Percentiles rank a stretch among this genome's conserved stretches.
phyloP scores from a whole-genome alignment of 192 early-diverging fungal species.

The Kappamyces sp. region DNA sequence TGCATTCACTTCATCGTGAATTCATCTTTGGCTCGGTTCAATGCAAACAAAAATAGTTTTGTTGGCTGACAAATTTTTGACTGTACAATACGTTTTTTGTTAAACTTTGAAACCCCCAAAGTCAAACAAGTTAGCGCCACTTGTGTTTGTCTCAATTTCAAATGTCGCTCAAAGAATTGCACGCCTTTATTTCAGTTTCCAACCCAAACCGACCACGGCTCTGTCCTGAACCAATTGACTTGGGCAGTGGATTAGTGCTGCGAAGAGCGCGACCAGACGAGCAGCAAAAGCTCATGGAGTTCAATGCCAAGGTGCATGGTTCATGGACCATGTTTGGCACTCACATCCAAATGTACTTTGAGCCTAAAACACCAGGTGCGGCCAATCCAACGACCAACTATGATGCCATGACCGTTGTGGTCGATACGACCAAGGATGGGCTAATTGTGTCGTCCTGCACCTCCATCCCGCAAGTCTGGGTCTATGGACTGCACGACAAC shows the following conservation, averaged over 20 bases:
- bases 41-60: too few relatives aligned
- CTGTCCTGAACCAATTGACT: slow-evolving; percentile 15
- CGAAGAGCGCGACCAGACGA: slow-evolving; percentile 9
- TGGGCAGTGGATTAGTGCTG: slow-evolving; percentile 16
- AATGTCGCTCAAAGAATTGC: slow-evolving; percentile 10
- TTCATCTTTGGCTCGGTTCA: too few relatives aligned
- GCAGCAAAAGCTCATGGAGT: slow-evolving; percentile 11
- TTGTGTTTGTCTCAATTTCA: background rate
- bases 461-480: slow-evolving; percentile 18
- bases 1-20: too few relatives aligned
- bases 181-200: background rate
- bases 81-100: too few relatives aligned
- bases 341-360: slow-evolving; percentile 2
- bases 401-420: slow-evolving; percentile 18
- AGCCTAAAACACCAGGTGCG: background rate
- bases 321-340: background rate
- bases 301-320: slow-evolving; percentile 18
- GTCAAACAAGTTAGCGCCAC: too few relatives aligned
- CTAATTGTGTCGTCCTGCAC: slow-evolving; percentile 16
- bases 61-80: too few relatives aligned
- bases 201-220: slow-evolving; percentile 17
- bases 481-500: slow-evolving; percentile 10
- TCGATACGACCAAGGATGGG: slow-evolving; percentile 14
- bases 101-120: too few relatives aligned
- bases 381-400: slow-evolving; percentile 15